A percentile compares a stretch with the other conserved stretches of the same genome.
Conservation (phyloP, 768 basidiomycete species). For the Agrocybe chaxingu region DNA sequence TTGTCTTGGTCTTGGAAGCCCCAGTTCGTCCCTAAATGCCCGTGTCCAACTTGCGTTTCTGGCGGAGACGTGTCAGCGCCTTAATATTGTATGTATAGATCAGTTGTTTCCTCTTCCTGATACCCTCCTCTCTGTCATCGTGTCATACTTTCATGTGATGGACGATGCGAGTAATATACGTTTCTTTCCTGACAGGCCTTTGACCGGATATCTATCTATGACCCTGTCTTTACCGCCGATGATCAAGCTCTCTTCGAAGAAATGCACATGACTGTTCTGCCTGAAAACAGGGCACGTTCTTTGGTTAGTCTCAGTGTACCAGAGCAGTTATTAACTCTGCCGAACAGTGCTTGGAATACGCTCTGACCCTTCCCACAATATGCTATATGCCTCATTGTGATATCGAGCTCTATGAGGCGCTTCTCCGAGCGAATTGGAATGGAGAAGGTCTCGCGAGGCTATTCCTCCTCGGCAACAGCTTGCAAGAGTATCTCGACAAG, state of each 20-base stretch:
- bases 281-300: constrained; percentile 49
- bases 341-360: constrained; percentile 30
- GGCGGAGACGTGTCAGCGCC: constrained; percentile 45
- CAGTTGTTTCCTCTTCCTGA: constrained; percentile 5
- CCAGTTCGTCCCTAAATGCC: constrained; percentile 56
- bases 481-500: constrained; percentile 68
- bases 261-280: constrained; percentile 32
- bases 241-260: constrained; percentile 52
- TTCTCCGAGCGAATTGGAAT: constrained; percentile 63
- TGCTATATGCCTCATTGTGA: constrained; percentile 83
- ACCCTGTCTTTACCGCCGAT: constrained; percentile 70
- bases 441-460: constrained; percentile 39
- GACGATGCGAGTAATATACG: constrained; percentile 6
- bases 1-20: constrained; percentile 76
- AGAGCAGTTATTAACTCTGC: not conserved
- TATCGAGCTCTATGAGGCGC: constrained; percentile 61
- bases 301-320: not conserved
- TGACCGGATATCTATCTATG: constrained; percentile 52
- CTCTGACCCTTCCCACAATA: constrained; percentile 47
- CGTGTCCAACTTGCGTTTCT: constrained; percentile 71
- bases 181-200: constrained; percentile 36
- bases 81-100: constrained; percentile 58
- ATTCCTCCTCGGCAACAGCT: constrained; percentile 62
- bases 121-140: constrained; percentile 1
- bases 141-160: constrained; percentile 1